Base-by-base conservation (phyloP, 345 rosid species). In the Eucalyptus victrix region DNA sequence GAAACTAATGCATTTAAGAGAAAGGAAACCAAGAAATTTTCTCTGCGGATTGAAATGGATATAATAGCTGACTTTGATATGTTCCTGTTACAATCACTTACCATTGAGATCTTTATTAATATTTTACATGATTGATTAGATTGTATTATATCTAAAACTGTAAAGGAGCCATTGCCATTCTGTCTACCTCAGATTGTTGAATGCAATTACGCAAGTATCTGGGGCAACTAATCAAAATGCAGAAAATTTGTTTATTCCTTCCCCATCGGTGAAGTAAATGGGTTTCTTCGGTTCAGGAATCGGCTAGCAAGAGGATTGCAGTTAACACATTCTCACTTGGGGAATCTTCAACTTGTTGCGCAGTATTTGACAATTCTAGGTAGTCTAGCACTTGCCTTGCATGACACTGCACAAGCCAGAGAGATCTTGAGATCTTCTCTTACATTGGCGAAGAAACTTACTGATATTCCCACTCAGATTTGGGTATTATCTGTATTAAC, bases 311-410 rank as follows among this genome's bases (percentile, higher is more conserved):
- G 96, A 92, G 99, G 99, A 69, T 93, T 98, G 94, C 99, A 98
- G 93, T 94, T 97, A 67, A 97, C 99, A 49, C 99, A 97, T 91
- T 92, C 91, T 91, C 95, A 96, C 90, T 93, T 96, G 97, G 98
- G 99, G 81, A 98, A 98, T 94, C 98, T 98, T 92, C 99, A 98
- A 93, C 99, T 97, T 87, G 97, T 97, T 92, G 90, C 99, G 16
- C 99, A 98, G 92, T 97, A 96, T 91, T 92, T 98, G 94, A 96
- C 98, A 86, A 93, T 97, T 91, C 95, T 98, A 86, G 99, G 99
- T 80, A 96, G 94, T 90, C 91, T 97, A 90, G 99, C 99, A 89
- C 97, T 98, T 90, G 96, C 97, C 83, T 90, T 98, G 90, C 99
- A 97, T 90, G 99, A 98, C 91, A 95, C 99, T 3, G 94, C 91